These are phyloP conservation scores for Dendrobium catenatum DNA, from an alignment of 106 monocot genomes.

Conservation along the genomic window DNA sequence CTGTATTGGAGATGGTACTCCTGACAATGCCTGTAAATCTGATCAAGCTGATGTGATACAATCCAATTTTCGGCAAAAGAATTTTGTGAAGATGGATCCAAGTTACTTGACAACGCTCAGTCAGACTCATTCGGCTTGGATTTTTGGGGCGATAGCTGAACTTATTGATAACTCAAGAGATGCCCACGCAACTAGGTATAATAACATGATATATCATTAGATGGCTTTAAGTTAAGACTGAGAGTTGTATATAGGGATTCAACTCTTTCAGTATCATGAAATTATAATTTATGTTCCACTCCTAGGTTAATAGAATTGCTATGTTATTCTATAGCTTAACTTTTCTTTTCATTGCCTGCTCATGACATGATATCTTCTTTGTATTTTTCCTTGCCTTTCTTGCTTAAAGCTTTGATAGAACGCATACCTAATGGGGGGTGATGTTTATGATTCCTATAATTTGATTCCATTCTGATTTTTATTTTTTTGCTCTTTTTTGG, in stretches of 20 bases:
- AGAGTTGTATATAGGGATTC: not conserved
- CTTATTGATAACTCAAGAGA: slow-evolving; percentile 61
- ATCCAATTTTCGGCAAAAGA: not conserved
- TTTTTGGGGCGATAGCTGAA: slow-evolving; percentile 62
- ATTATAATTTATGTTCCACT: not conserved
- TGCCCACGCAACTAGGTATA: slow-evolving; percentile 45
- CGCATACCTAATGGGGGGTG: not conserved
- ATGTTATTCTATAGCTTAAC: not conserved
- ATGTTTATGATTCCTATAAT: not conserved
- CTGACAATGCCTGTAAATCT: slow-evolving; percentile 1
- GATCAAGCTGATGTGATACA: not conserved
- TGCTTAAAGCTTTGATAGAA: not conserved
- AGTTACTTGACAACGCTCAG: slow-evolving; percentile 46
- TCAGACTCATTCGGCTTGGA: slow-evolving; percentile 50
- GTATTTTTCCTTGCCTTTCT: not conserved
- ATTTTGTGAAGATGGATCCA: slow-evolving; percentile 34
- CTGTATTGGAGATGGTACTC: not conserved
- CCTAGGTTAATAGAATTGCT: not conserved
- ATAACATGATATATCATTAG: not conserved
- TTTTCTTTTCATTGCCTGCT: not conserved
- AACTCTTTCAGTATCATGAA: not conserved
- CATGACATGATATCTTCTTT: not conserved
- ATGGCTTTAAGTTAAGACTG: not conserved
- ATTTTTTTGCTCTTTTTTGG: not conserved
- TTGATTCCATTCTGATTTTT: not conserved